Evolutionary conservation across 768 basidiomycete genomes (phyloP), one percentile per base, ranked within the genome.

Genomic region (Termitomyces sp.): DNA sequence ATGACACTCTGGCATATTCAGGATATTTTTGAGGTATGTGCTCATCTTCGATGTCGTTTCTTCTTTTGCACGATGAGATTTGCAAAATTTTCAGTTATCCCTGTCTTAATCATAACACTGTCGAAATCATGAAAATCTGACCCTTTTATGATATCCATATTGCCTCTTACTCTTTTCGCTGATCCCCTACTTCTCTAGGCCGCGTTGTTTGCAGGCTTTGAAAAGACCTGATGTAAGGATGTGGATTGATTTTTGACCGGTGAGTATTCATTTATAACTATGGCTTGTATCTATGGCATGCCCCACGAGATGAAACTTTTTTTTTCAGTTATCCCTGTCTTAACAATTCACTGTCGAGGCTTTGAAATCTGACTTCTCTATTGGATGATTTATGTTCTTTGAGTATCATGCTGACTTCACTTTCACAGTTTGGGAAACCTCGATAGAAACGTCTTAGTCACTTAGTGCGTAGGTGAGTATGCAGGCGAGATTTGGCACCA

Each of bases 261-360:
- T 57, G 49, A 57, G 56, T 47, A 58, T 34, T 8, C 8, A 25
- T 48, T 43, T 49, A 23, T 42, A 28, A 17, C 42, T 16, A 32
- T 37, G 17, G 7, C 5, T 34, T 27, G 16, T 17, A 3, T 27
- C 35, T 6, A n/a, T 10, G 37, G 37, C 46, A 21, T 40, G 17
- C n/a, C 49, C 54, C 46, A 53, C 53, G 50, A 56, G 68, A 68
- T 68, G 66, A 68, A 62, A 67, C 28, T 61, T 64, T 56, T 63
- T 63, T 63, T 67, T 70, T 67, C 66, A 70, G 68, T 70, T 70
- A 68, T 68, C 67, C 68, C 68, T 70, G 67, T 68, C 68, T 70
- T 66, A 70, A 60, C 59, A 59, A 54, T 55, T 23, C 54, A 43
- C 35, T 70, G 68, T 68, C 68, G 68, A 70, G 63, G 66, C 45